Percentiles rank a stretch among this genome's conserved stretches.
Conservation (phyloP, 163 green algal genomes). For the Chloroidium sp. region DNA sequence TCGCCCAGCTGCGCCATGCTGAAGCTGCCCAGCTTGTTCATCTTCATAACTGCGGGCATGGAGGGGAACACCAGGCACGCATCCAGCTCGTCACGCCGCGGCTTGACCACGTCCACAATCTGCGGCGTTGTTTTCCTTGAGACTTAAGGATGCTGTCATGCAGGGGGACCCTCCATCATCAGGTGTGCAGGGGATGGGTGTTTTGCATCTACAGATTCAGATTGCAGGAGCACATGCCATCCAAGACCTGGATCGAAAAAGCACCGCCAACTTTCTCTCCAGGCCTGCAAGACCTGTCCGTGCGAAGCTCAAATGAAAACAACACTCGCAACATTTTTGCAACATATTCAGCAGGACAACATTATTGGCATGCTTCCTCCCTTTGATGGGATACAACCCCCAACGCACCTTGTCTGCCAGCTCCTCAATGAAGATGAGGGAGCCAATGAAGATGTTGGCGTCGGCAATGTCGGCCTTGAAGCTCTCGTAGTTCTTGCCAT, state of each 20-base stretch:
- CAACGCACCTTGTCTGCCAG: conserved; percentile 85
- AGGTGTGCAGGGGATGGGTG: too few relatives aligned
- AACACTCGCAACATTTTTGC: neutral
- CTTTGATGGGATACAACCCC: neutral
- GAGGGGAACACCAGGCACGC: conserved; percentile 97
- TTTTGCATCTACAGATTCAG: too few relatives aligned
- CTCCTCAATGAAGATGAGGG: conserved; percentile 99
- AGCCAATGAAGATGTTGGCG: conserved; percentile 98
- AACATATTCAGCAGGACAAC: neutral
- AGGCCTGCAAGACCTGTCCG: too few relatives aligned
- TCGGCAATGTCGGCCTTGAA: conserved; percentile 82
- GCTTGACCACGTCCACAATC: conserved; percentile 77
- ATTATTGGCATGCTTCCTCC: neutral
- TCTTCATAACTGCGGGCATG: conserved; percentile 93
- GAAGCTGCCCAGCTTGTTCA: conserved; percentile 99
- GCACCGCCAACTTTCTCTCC: too few relatives aligned
- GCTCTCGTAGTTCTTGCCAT: conserved; percentile 72
- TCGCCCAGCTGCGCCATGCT: conserved; percentile 90
- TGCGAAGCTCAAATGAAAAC: too few relatives aligned
- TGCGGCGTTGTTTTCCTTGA: conserved; percentile 18
- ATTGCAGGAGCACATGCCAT: too few relatives aligned
- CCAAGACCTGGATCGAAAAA: too few relatives aligned
- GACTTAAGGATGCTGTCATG: neutral
- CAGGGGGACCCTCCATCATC: too few relatives aligned
- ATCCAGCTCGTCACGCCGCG: conserved; percentile 74